Evolutionary conservation across 257 asterid genomes (phyloP).

Genomic region (Scutellaria barbata): DNA sequence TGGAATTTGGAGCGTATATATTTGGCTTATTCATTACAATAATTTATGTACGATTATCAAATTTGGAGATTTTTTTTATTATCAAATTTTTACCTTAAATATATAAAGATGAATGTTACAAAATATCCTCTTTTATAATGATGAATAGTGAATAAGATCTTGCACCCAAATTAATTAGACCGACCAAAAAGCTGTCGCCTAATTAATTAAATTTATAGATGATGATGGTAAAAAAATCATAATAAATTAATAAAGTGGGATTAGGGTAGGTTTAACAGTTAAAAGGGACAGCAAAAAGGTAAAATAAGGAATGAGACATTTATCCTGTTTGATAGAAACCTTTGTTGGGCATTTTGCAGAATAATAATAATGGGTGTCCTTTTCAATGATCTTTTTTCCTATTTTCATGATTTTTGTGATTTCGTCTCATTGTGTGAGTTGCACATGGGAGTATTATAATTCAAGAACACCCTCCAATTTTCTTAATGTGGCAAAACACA

Average conservation of each 20-base stretch:
- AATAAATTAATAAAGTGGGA: neutral
- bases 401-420: neutral
- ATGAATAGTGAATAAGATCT: neutral
- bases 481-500: too few relatives aligned
- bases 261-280: neutral
- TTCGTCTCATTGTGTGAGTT: neutral
- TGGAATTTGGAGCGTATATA: too few relatives aligned
- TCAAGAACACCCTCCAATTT: too few relatives aligned
- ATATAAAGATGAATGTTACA: neutral
- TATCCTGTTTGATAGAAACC: constrained; percentile 24
- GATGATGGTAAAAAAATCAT: neutral
- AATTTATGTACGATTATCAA: too few relatives aligned
- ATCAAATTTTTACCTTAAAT: too few relatives aligned
- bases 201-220: neutral
- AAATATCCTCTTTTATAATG: neutral
- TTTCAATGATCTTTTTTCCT: constrained; percentile 10
- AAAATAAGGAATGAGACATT: constrained; percentile 17
- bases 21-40: too few relatives aligned
- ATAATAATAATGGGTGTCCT: constrained; percentile 33
- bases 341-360: constrained; percentile 31
- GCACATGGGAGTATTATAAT: neutral
- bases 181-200: constrained; percentile 21
- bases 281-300: constrained; percentile 8
- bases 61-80: too few relatives aligned
- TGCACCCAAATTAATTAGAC: neutral